Evolutionary conservation across 345 rosid genomes (phyloP).

Genomic region (Ceriops zippeliana): DNA sequence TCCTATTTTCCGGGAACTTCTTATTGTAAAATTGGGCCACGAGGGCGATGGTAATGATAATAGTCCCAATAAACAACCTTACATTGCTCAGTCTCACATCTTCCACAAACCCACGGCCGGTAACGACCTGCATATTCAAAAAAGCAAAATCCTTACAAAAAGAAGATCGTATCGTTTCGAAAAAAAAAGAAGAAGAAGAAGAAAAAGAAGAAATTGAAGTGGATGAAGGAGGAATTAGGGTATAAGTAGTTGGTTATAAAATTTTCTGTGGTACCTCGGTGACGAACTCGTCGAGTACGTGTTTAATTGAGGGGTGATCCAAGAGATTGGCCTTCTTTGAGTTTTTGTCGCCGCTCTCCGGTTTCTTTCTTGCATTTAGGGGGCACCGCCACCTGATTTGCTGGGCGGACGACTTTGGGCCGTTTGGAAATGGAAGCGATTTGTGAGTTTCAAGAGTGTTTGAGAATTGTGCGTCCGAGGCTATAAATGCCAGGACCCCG

Average conservation of each 20-base stretch:
- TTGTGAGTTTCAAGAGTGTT: too few relatives aligned
- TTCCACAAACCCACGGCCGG: conserved; percentile 76
- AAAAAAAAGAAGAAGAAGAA: too few relatives aligned
- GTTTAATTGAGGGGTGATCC: conserved; percentile 94
- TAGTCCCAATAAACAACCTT: conserved; percentile 59
- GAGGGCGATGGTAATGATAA: conserved; percentile 73
- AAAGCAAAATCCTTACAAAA: background rate
- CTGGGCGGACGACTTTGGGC: too few relatives aligned
- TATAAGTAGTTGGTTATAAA: background rate
- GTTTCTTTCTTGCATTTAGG: conserved; percentile 51
- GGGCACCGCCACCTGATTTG: background rate
- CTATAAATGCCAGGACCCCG: too few relatives aligned
- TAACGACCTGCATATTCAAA: conserved; percentile 51
- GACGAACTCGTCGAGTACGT: conserved; percentile 87
- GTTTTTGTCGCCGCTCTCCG: conserved; percentile 50
- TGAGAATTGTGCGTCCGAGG: too few relatives aligned
- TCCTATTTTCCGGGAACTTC: conserved; percentile 94
- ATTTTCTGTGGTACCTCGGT: conserved; percentile 50
- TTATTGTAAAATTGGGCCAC: conserved; percentile 97
- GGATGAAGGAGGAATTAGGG: conserved; percentile 9
- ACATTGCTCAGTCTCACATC: conserved; percentile 85
- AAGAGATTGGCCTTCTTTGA: conserved; percentile 83
- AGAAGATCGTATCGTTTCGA: background rate
- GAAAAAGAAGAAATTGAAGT: too few relatives aligned
- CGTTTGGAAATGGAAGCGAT: background rate